Percentiles rank a stretch among this genome's conserved stretches.
Evolutionary conservation across 331 rosid species (phyloP).

Genomic region (Telfairia occidentalis): DNA sequence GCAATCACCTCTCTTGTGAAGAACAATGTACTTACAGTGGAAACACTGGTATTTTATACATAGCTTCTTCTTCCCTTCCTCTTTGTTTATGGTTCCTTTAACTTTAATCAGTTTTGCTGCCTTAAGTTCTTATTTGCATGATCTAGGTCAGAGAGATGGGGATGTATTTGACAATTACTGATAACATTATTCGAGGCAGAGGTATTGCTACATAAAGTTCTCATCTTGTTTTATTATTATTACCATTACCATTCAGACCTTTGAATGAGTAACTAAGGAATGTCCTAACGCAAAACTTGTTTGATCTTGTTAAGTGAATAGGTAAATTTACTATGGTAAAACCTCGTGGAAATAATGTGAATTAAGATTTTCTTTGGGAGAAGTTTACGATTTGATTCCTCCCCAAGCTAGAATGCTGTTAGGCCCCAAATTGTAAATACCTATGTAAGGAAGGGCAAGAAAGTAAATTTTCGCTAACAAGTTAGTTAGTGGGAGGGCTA

Average conservation of each 20-base stretch:
- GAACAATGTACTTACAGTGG: constrained; percentile 41
- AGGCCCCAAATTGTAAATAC: no score
- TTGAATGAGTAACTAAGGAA: neutral
- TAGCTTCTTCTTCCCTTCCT: neutral
- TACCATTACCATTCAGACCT: neutral
- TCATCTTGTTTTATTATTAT: neutral
- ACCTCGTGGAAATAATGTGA: neutral
- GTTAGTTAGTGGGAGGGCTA: no score
- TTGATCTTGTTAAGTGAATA: neutral
- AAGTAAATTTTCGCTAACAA: no score
- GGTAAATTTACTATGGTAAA: neutral
- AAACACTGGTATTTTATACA: constrained; percentile 41
- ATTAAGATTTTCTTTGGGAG: neutral
- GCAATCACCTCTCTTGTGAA: constrained; percentile 40
- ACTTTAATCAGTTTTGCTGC: constrained; percentile 8
- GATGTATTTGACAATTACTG: constrained; percentile 74
- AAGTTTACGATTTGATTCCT: neutral
- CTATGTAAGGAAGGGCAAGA: no score
- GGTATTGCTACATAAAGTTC: constrained; percentile 31
- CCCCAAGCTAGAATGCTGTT: neutral
- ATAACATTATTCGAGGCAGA: constrained; percentile 58
- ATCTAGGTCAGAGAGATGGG: constrained; percentile 64
- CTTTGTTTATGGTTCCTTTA: neutral
- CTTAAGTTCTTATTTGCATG: constrained; percentile 5
- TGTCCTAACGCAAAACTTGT: neutral